A percentile compares a stretch with the other conserved stretches of the same genome.
These are phyloP conservation scores for Rhizophlyctis rosea DNA, from an alignment of 192 early-diverging fungal genomes.

Conservation along the genomic window DNA sequence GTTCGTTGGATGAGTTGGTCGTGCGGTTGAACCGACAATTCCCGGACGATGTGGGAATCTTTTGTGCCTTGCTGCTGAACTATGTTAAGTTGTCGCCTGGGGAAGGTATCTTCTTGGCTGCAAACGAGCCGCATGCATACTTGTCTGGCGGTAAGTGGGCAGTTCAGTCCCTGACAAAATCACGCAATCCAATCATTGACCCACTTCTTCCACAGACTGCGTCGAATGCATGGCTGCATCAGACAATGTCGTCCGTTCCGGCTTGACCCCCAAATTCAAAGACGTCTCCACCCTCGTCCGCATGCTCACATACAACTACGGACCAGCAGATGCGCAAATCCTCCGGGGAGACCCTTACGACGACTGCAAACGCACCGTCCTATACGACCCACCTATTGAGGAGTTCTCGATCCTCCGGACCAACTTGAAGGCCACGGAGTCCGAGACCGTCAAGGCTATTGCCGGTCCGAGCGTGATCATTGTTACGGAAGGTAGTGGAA, in stretches of 20 bases:
- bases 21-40: constrained; percentile 75
- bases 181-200: not conserved
- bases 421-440: constrained; percentile 29
- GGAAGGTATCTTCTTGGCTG: constrained; percentile 90
- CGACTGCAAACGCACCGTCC: constrained; percentile 38
- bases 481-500: constrained; percentile 72
- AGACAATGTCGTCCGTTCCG: constrained; percentile 96
- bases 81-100: constrained; percentile 76
- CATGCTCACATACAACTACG: constrained; percentile 90
- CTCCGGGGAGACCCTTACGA: constrained; percentile 59
- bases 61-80: constrained; percentile 88
- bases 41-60: constrained; percentile 86
- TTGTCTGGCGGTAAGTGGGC: constrained; percentile 70
- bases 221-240: constrained; percentile 98
- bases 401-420: constrained; percentile 87
- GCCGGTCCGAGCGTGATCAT: constrained; percentile 85
- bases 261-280: constrained; percentile 96
- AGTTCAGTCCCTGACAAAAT: constrained; percentile 2
- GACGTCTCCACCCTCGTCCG: constrained; percentile 84
- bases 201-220: constrained; percentile 64
- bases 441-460: constrained; percentile 59
- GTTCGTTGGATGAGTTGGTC: constrained; percentile 60
- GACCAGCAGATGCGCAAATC: constrained; percentile 76
- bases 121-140: constrained; percentile 97
- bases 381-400: constrained; percentile 96